Conservation (phyloP, 2,329 filamentous ascomycete species). For the Penicillium sp. region DNA sequence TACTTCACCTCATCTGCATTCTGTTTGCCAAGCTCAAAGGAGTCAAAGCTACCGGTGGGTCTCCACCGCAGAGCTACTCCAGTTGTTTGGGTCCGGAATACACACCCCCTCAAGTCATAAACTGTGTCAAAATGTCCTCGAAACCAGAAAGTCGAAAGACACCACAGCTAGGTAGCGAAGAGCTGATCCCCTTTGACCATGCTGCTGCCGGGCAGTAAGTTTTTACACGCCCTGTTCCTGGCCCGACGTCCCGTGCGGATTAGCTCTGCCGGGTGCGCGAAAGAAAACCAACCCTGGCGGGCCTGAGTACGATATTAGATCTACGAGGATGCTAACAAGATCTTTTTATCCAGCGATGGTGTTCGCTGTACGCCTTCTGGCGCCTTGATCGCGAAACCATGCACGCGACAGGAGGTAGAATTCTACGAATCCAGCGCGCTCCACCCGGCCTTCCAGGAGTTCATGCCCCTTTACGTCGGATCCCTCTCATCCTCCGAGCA, state of each 20-base stretch:
- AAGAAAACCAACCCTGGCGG: neutral
- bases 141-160: conserved; percentile 34
- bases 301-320: neutral
- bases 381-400: conserved; percentile 89
- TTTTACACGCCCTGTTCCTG: neutral
- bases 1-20: neutral
- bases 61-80: neutral
- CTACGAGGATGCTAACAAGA: conserved; percentile 1
- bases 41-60: neutral
- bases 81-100: neutral
- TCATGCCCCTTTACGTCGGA: conserved; percentile 85
- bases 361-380: conserved; percentile 82
- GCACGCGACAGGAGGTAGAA: conserved; percentile 76
- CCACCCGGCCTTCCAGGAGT: conserved; percentile 70
- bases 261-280: neutral
- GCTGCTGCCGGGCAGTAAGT: conserved; percentile 52
- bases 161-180: conserved; percentile 37
- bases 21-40: neutral
- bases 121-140: conserved; percentile 30
- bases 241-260: conserved; percentile 8
- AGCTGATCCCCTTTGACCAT: conserved; percentile 47
- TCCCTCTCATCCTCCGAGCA: conserved; percentile 66
- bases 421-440: conserved; percentile 78
- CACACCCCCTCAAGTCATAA: neutral
- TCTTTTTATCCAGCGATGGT: conserved; percentile 65